Evolutionary conservation across 805 yeast genomes (phyloP), one percentile per base, ranked within the genome.

Genomic region (Pichia paraexigua): DNA sequence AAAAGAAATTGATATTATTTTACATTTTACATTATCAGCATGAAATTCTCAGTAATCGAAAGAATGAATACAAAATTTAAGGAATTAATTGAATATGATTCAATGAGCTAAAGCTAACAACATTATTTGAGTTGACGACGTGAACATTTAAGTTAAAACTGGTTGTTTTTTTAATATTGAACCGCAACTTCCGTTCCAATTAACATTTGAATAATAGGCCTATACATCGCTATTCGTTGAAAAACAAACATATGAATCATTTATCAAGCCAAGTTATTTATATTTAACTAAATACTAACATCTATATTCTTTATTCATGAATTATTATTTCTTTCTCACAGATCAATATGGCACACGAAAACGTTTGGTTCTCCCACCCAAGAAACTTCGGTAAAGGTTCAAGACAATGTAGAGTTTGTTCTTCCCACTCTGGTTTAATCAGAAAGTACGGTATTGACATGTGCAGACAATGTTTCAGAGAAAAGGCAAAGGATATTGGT

Each of bases 391-490:
- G 99, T 79, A 94, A 94, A 88, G 99, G 99, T 81, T 87, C 98
- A 71, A 96, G 99, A 83, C 94, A 88, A 82, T 94, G 98, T 84
- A 94, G 98, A 78, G 91, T 92, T 83, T 89, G 96, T 76, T 82
- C 96, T 70, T 88, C 98, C 78, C 97, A 92, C 91, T 77, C 88
- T 69, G 98, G 98, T 84, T 87, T 94, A 77, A 88, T 94, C 85
- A 92, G 99, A 89, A 94, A 94, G 83, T 94, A 94, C 94, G 99
- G 95, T 73, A 81, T 94, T 73, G 85, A 90, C 91, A 83, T 94
- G 84, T 92, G 97, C 82, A 95, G 99, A 87, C 99, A 94, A 83
- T 92, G 97, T 81, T 94, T 94, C 98, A 91, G 99, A 85, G 99
- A 94, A 82, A 92, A 83, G 81, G 98, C 99, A 71, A 74, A 80